Evolutionary conservation across 1,139 yeast species (phyloP), one percentile per base, ranked within the genome.

Genomic region (Sugiyamaella japonica): DNA sequence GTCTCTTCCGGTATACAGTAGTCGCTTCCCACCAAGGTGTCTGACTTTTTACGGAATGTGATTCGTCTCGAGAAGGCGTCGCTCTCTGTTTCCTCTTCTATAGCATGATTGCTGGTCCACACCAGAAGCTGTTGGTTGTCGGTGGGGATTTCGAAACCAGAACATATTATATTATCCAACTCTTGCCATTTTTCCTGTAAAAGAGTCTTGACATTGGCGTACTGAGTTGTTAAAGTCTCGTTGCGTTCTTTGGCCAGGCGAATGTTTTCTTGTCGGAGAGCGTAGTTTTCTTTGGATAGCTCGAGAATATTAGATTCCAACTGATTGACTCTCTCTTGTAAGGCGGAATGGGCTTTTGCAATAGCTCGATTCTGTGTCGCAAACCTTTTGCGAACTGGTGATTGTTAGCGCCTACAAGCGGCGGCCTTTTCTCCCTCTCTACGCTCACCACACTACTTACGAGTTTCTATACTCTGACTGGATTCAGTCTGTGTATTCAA

Each of bases 291-390:
- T 42, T 59, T 56, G 42, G 60, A 55, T 10, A 64, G 55, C 39
- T 61, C 60, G 40, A 56, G 59, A 38, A 56, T 52, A 31, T 54
- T 56, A 10, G 54, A 49, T 49, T 66, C 68, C 53, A 63, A 47
- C 48, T 56, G 60, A 37, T 59, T 50, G 36, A 65, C 58, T 52
- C 58, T 62, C 16, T 62, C 61, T 48, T 61, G 62, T 9, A 65
- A 55, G 1, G 59, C 55, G 4, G 67, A 61, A 44, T 63, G 64
- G 8, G 67, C 58, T 45, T 59, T 59, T 6, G 70, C 70, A 32
- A 65, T 56, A 7, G 64, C 61, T 40, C 65, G 47, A 51, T 66
- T 66, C 50, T 67, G 70, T 13, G 63, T 59, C 12, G 59, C 61
- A 34, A 62, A 59, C 38, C 60, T 58, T 25, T 62, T 56, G 9